These are phyloP conservation scores for Zostera marina DNA, from an alignment of 116 monocot species.

Conservation along the genomic window DNA sequence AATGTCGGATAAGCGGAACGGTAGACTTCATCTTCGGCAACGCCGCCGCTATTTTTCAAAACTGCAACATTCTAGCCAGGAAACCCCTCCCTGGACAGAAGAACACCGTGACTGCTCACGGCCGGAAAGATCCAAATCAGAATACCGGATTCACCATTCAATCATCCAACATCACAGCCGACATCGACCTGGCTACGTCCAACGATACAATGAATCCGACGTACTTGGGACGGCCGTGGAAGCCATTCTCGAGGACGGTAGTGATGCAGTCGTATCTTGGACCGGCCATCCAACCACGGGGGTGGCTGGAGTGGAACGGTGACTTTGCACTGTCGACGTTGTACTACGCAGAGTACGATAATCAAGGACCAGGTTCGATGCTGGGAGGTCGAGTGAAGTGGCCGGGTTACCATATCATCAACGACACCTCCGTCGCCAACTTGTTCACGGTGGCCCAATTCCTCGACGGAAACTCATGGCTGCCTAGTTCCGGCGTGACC, in stretches of 20 bases:
- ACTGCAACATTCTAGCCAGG: slow-evolving; percentile 24
- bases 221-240: slow-evolving; percentile 40
- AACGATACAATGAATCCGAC: neutral
- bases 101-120: slow-evolving; percentile 54
- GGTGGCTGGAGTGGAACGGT: slow-evolving; percentile 41
- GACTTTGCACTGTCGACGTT: slow-evolving; percentile 27
- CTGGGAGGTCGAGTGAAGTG: slow-evolving; percentile 23
- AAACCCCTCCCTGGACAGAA: slow-evolving; percentile 33
- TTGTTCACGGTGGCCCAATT: slow-evolving; percentile 47
- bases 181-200: slow-evolving; percentile 13
- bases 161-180: slow-evolving; percentile 41
- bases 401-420: slow-evolving; percentile 28
- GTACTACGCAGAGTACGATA: slow-evolving; percentile 48
- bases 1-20: slow-evolving; percentile 38
- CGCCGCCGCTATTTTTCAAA: slow-evolving; percentile 49
- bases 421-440: slow-evolving; percentile 5
- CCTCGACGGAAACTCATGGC: slow-evolving; percentile 44
- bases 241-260: slow-evolving; percentile 33
- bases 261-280: slow-evolving; percentile 38
- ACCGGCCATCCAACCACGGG: slow-evolving; percentile 15
- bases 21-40: slow-evolving; percentile 60
- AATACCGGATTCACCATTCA: slow-evolving; percentile 49
- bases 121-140: slow-evolving; percentile 34
- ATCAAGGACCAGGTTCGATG: slow-evolving; percentile 25
- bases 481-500: slow-evolving; percentile 43